Evolutionary conservation across 2,329 filamentous ascomycete genomes (phyloP).

Genomic region (Nothopassalora personata): DNA sequence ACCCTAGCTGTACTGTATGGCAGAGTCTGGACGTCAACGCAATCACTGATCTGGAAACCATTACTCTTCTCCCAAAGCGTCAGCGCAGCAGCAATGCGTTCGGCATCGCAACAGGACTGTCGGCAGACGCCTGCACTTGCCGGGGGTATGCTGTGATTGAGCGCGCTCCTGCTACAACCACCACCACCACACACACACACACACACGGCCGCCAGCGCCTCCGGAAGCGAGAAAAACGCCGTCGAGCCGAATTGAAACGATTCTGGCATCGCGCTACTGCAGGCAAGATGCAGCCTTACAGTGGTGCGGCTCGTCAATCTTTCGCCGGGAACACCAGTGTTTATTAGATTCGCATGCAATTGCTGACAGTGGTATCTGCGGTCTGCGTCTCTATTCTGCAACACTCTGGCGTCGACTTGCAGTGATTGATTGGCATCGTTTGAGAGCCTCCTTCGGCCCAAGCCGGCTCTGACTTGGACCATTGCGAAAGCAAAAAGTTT

Average conservation of each 20-base stretch:
- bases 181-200: background rate
- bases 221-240: conserved; percentile 11
- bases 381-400: background rate
- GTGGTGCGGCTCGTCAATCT: conserved; percentile 11
- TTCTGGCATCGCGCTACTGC: conserved; percentile 8
- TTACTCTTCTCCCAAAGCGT: too few species aligned
- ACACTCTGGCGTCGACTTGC: background rate
- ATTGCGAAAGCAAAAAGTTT: conserved; percentile 13
- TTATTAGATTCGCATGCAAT: conserved; percentile 2
- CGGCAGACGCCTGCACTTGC: conserved; percentile 7
- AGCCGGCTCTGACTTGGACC: background rate
- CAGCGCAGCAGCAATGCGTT: background rate
- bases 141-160: background rate
- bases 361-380: conserved; percentile 1
- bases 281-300: conserved; percentile 15
- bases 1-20: too few species aligned
- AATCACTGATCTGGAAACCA: background rate
- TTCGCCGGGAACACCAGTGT: conserved; percentile 1
- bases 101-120: background rate
- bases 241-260: conserved; percentile 7
- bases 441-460: background rate
- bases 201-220: background rate
- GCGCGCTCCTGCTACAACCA: background rate
- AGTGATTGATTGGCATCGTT: conserved; percentile 1
- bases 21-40: background rate